These are phyloP conservation scores for Suillus cothurnatus DNA, from an alignment of 768 basidiomycete genomes.

Conservation along the genomic window DNA sequence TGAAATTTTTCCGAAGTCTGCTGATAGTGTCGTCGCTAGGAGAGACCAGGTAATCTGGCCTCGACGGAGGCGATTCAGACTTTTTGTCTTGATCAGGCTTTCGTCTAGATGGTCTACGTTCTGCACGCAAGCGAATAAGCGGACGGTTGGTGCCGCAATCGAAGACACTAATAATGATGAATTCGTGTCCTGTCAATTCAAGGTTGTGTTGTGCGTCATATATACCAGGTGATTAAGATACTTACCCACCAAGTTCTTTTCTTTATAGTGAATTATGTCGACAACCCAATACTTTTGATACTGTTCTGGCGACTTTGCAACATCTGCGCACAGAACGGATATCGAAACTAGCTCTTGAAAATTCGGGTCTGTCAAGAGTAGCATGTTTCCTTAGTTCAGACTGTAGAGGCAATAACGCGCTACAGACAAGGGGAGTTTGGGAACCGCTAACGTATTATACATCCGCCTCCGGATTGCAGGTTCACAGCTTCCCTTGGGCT, in stretches of 20 bases:
- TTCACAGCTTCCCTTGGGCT: background rate
- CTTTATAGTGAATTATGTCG: conserved; percentile 9
- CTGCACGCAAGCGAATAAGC: conserved; percentile 2
- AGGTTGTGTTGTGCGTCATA: background rate
- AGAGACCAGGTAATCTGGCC: background rate
- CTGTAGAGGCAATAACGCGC: background rate
- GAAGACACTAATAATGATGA: conserved; percentile 8
- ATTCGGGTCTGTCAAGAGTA: background rate
- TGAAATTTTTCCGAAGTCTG: conserved; percentile 2
- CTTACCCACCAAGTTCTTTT: conserved; percentile 9
- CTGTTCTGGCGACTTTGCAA: background rate
- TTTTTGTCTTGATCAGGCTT: background rate
- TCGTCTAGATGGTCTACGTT: conserved; percentile 8
- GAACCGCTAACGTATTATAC: background rate
- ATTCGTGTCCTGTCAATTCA: conserved; percentile 12
- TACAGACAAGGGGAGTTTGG: background rate
- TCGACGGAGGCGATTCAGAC: background rate
- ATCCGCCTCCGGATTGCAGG: background rate
- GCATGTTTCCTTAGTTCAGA: background rate
- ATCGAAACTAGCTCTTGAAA: background rate
- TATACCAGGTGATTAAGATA: background rate
- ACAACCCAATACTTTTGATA: conserved; percentile 8
- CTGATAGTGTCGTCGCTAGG: conserved; percentile 9
- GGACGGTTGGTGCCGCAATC: background rate
- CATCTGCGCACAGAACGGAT: background rate